Conservation (phyloP, 2,329 filamentous ascomycete species). For the Colletotrichum zoysiae region DNA sequence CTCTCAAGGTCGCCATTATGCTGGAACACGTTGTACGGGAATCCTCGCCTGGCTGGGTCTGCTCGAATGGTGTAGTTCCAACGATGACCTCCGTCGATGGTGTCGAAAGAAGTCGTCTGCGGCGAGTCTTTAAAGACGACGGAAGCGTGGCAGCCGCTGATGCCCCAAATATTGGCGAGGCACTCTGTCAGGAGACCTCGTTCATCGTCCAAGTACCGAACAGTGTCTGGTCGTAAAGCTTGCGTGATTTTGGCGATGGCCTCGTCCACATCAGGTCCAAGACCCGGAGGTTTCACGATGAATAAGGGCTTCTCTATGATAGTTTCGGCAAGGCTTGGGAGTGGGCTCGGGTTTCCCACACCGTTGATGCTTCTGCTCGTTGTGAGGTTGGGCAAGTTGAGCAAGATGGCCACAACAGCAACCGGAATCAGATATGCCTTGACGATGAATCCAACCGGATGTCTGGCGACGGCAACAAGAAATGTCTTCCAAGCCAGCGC, state of each 20-base stretch:
- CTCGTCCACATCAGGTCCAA: too few relatives aligned
- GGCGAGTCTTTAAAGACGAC: slow-evolving; percentile 50
- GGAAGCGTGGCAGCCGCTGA: slow-evolving; percentile 48
- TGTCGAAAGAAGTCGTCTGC: slow-evolving; percentile 34
- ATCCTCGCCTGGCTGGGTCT: slow-evolving; percentile 47
- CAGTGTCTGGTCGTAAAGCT: background rate
- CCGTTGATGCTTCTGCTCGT: too few relatives aligned
- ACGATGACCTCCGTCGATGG: slow-evolving; percentile 39
- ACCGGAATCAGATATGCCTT: slow-evolving; percentile 4
- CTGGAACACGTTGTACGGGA: slow-evolving; percentile 60
- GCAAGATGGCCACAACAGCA: background rate
- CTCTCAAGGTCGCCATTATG: slow-evolving; percentile 45
- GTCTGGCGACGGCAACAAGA: background rate
- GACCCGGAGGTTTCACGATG: too few relatives aligned
- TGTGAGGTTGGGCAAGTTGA: too few relatives aligned
- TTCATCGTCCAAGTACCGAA: slow-evolving; percentile 40
- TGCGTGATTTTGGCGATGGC: too few relatives aligned
- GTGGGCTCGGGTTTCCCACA: too few relatives aligned
- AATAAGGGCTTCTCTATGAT: too few relatives aligned
- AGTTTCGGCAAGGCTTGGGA: too few relatives aligned
- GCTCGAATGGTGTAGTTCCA: slow-evolving; percentile 49
- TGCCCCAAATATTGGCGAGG: slow-evolving; percentile 45
- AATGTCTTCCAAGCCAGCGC: slow-evolving; percentile 5
- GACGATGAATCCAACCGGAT: background rate
- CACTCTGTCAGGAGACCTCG: slow-evolving; percentile 29